phyloP scores from a whole-genome alignment of 1,284 basidiomycete genomes.

The Trichosporon sp. region DNA sequence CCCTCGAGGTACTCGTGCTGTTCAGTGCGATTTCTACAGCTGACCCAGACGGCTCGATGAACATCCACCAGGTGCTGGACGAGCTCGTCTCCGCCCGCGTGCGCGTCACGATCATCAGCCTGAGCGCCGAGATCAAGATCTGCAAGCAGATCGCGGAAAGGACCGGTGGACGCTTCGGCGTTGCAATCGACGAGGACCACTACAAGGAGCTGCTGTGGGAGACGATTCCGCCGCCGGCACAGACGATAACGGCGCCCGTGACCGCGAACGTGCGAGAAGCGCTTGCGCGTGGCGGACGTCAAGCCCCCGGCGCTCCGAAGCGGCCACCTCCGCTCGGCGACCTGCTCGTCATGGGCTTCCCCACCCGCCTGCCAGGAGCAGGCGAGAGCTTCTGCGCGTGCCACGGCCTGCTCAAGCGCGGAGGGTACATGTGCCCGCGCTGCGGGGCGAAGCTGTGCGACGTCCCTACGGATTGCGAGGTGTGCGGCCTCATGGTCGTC shows the following conservation, averaged over 20 bases:
- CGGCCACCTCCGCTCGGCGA: constrained; percentile 70
- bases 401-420: constrained; percentile 83
- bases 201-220: constrained; percentile 94
- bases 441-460: constrained; percentile 93
- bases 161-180: constrained; percentile 88
- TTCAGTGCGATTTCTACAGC: constrained; percentile 95
- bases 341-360: constrained; percentile 99
- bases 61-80: constrained; percentile 84
- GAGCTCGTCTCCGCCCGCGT: constrained; percentile 79
- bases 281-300: constrained; percentile 58
- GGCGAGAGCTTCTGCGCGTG: constrained; percentile 87
- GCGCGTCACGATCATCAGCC: constrained; percentile 86
- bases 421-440: constrained; percentile 92
- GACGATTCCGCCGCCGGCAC: constrained; percentile 90
- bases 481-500: constrained; percentile 96
- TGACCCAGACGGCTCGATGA: constrained; percentile 79
- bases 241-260: constrained; percentile 59
- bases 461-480: constrained; percentile 95
- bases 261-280: constrained; percentile 57
- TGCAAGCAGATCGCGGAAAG: constrained; percentile 86
- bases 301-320: constrained; percentile 35
- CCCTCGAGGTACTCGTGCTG: constrained; percentile 88
- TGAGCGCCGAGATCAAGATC: constrained; percentile 96
- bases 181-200: constrained; percentile 95
- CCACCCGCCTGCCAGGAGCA: constrained; percentile 81